These are phyloP conservation scores for Schwanniomyces occidentalis DNA, from an alignment of 805 yeast species.

Conservation along the genomic window DNA sequence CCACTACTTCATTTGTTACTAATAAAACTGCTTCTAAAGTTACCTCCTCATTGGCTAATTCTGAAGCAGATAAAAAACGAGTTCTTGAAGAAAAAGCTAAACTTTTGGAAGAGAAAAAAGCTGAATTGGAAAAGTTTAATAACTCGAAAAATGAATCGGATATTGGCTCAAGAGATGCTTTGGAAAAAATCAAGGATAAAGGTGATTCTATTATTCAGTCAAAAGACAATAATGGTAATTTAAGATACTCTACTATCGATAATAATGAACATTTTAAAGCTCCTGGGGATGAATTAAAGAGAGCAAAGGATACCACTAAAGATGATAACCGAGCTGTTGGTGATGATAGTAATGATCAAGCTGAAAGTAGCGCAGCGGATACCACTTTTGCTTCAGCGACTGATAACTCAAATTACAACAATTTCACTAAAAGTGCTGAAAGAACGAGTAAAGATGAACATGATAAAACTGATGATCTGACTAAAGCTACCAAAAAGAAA, in stretches of 20 bases:
- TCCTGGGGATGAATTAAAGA: slow-evolving; percentile 3
- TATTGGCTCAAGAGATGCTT: slow-evolving; percentile 6
- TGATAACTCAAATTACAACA: background rate
- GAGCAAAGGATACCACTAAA: slow-evolving; percentile 2
- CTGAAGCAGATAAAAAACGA: slow-evolving; percentile 2
- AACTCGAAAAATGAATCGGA: slow-evolving; percentile 1
- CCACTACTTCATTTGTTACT: slow-evolving; percentile 3
- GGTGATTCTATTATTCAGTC: slow-evolving; percentile 23
- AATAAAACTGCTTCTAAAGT: slow-evolving; percentile 4
- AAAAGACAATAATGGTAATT: slow-evolving; percentile 12
- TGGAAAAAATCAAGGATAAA: slow-evolving; percentile 19
- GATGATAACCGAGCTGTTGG: slow-evolving; percentile 3
- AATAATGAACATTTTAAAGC: slow-evolving; percentile 30
- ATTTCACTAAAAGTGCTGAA: slow-evolving; percentile 3
- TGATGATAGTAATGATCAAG: slow-evolving; percentile 2
- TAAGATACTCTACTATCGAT: slow-evolving; percentile 35
- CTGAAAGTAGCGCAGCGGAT: slow-evolving; percentile 3
- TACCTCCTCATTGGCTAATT: background rate
- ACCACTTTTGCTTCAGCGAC: slow-evolving; percentile 1
- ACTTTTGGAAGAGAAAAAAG: slow-evolving; percentile 5
- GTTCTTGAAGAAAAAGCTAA: slow-evolving; percentile 10
- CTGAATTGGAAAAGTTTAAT: slow-evolving; percentile 2
- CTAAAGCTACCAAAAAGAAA: slow-evolving; percentile 14
- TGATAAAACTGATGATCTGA: slow-evolving; percentile 7
- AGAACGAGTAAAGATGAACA: slow-evolving; percentile 2